Conservation (phyloP, 208 protist species). For the Trypanosoma vivax region DNA sequence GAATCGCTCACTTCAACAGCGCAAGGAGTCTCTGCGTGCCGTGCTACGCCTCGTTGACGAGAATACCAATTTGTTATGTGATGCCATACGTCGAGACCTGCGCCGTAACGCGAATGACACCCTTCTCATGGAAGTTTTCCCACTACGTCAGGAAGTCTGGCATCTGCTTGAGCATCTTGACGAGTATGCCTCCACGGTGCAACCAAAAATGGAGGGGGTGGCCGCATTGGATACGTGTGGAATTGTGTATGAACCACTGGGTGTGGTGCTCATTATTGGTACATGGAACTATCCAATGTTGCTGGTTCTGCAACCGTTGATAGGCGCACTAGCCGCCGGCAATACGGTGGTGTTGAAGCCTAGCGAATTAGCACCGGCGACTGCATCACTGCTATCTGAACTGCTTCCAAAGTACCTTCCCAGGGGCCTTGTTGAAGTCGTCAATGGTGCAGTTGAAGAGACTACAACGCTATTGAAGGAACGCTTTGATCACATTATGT, state of each 20-base stretch:
- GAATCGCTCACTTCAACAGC: conserved; percentile 15
- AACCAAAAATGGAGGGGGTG: conserved; percentile 19
- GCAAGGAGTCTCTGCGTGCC: conserved; percentile 31
- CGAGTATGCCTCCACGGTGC: conserved; percentile 25
- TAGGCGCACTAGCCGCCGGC: conserved; percentile 83
- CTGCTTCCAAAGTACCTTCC: conserved; percentile 72
- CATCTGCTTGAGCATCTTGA: conserved; percentile 32
- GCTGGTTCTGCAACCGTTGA: conserved; percentile 57
- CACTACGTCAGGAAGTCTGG: conserved; percentile 19
- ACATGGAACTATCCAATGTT: conserved; percentile 92
- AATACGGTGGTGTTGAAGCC: conserved; percentile 90
- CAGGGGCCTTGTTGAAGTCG: conserved; percentile 29
- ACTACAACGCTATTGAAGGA: conserved; percentile 66
- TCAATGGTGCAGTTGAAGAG: conserved; percentile 54
- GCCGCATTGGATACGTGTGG: conserved; percentile 18
- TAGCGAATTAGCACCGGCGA: conserved; percentile 47
- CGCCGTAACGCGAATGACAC: conserved; percentile 16
- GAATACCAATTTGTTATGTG: conserved; percentile 34
- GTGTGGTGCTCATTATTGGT: conserved; percentile 85
- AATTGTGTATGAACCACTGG: conserved; percentile 62
- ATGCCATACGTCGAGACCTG: conserved; percentile 42
- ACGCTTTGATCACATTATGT: conserved; percentile 91
- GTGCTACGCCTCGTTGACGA: conserved; percentile 60
- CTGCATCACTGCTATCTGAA: conserved; percentile 37
- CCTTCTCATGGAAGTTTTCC: conserved; percentile 23